A percentile compares a stretch with the other conserved stretches of the same genome.
These are phyloP conservation scores for Kentomonas sorsogonicus DNA, from an alignment of 208 protist species.

Conservation along the genomic window DNA sequence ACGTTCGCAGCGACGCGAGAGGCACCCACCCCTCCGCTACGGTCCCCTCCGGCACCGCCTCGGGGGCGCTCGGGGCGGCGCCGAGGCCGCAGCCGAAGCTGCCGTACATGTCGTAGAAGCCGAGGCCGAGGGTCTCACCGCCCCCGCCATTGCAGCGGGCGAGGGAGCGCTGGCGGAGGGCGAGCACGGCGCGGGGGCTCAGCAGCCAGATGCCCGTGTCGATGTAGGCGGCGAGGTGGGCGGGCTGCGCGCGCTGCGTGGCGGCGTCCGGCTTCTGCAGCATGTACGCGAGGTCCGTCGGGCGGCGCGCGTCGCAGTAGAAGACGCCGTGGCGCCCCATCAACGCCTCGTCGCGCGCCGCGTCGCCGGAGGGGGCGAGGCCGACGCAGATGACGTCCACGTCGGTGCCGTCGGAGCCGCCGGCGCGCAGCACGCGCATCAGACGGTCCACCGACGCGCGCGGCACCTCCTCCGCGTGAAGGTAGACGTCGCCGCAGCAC, in stretches of 20 bases:
- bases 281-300: constrained; percentile 35
- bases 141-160: constrained; percentile 1
- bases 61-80: constrained; percentile 3
- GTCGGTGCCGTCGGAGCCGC: constrained; percentile 4
- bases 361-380: constrained; percentile 12
- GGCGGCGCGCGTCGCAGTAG: constrained; percentile 18
- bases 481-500: constrained; percentile 34
- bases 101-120: constrained; percentile 36
- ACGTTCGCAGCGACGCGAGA: constrained; percentile 6
- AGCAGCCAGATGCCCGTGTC: constrained; percentile 50
- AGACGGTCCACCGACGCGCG: constrained; percentile 9
- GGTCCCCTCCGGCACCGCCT: constrained; percentile 7
- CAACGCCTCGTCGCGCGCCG: no score
- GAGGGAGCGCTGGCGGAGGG: constrained; percentile 20
- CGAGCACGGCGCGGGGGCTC: constrained; percentile 33
- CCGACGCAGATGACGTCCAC: constrained; percentile 51
- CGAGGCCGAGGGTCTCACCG: constrained; percentile 7
- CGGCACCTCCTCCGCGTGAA: constrained; percentile 12
- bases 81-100: constrained; percentile 35
- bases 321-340: constrained; percentile 48
- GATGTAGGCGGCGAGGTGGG: constrained; percentile 16
- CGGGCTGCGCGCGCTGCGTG: not conserved
- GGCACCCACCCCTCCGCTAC: no score
- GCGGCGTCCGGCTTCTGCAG: constrained; percentile 40
- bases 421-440: not conserved